Evolutionary conservation across 768 basidiomycete species (phyloP), one percentile per base, ranked within the genome.

Genomic region (Termitomyces eurrhizus): DNA sequence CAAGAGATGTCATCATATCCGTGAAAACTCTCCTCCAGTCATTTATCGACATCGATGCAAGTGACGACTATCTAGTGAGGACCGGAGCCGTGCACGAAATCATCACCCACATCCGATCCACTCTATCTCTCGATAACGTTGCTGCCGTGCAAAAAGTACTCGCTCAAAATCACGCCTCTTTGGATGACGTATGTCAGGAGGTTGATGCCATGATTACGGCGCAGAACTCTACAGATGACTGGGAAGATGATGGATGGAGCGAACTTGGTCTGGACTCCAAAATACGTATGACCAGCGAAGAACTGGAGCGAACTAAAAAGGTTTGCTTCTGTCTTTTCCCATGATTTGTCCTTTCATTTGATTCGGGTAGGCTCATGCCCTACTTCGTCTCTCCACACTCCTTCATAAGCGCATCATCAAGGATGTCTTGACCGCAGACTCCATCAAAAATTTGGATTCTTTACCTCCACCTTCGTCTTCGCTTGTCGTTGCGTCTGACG

Each of bases 191-290:
- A 6, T 66, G 85, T 24, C 70, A 76, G 3, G 90, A 93, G 65
- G 72, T 89, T 13, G 73, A 74, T 33, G 80, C 79, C 56, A 81
- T 90, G 75, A 73, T 84, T 57, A 73, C 79, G 33, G 71, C 79
- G 12, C 69, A 71, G 37, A 67, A 65, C 14, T 70, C 68, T 11
- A 64, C 75, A 14, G 83, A 63, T 50, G 62, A 84, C 67, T 88
- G 86, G 87, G 82, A 82, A 58, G 84, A 68, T 52, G 67, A 85
- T 66, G 88, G 86, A 4, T 89, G 88, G 88, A 81, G 81, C 58
- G 88, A 89, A 65, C 73, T 90, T 12, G 85, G 80, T 0, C 65
- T 87, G 14, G 77, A 72, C n/a, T 70, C 81, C 6, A 73, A 67
- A n/a, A 71, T 75, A 59, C 77, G 72, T 45, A 72, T 89, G 71